A percentile compares a stretch with the other conserved stretches of the same genome.
These are phyloP conservation scores for Pneumocystis sp. DNA, from an alignment of 1,139 yeast genomes.

Conservation along the genomic window DNA sequence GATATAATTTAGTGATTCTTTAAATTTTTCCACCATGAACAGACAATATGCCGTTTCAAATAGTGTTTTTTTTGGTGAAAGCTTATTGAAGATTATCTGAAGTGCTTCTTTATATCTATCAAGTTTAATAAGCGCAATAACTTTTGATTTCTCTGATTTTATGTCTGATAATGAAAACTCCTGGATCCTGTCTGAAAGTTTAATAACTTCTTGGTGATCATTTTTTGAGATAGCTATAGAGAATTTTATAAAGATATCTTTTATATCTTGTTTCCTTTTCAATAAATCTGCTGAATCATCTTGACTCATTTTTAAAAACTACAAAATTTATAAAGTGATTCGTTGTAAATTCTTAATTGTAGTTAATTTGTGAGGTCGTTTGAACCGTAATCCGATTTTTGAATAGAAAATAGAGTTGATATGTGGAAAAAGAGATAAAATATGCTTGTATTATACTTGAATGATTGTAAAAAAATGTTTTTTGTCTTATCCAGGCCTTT, in stretches of 20 bases:
- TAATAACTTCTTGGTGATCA: constrained; percentile 35
- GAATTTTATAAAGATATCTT: constrained; percentile 34
- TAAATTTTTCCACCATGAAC: constrained; percentile 47
- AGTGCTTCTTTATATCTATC: constrained; percentile 52
- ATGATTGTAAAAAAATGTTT: not conserved
- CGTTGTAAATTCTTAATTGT: not conserved
- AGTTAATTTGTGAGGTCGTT: not conserved
- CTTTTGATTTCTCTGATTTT: constrained; percentile 42
- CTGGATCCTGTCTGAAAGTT: constrained; percentile 31
- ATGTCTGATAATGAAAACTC: constrained; percentile 33
- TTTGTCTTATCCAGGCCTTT: not conserved
- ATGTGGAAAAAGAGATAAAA: not conserved
- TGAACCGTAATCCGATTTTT: not conserved
- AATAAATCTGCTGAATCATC: not conserved
- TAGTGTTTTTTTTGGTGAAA: constrained; percentile 12
- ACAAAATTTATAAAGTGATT: not conserved
- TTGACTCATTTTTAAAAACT: not conserved
- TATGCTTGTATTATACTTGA: not conserved
- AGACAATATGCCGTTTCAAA: constrained; percentile 51
- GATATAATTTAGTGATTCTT: constrained; percentile 26
- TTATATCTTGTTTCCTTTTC: constrained; percentile 17
- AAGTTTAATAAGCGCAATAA: constrained; percentile 56
- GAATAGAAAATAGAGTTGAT: not conserved
- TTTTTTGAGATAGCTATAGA: constrained; percentile 33
- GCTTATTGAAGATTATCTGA: constrained; percentile 18